Evolutionary conservation across 2,329 filamentous ascomycete genomes (phyloP), one percentile per base, ranked within the genome.

Genomic region (Epichloe typhina): DNA sequence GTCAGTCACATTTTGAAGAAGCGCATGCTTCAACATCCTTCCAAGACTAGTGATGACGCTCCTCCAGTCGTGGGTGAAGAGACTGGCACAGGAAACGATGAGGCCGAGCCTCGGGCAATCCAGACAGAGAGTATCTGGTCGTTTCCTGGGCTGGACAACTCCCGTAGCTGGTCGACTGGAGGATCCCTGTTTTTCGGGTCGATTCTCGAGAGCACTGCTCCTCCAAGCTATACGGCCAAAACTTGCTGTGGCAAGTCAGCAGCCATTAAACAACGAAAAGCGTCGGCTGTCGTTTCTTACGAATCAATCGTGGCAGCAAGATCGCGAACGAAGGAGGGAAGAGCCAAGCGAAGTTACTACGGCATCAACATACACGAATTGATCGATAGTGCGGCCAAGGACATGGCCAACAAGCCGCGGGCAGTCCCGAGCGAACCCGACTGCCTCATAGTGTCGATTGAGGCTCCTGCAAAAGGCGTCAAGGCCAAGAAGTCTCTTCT

Each of bases 361-460:
- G 93, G 93, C 9, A 84, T 98, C 56, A 84, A 95, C 45, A 93
- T 98, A 36, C 89, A 96, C 65, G 74, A 81, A 50, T 71, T 98
- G 39, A 76, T 97, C 52, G 83, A 86, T 51, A 77, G 84, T 15
- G 85, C 85, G 3, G 71, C 79, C 49, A 76, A 77, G 19, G 80
- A 88, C 54, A 67, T 77, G 9, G 68, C 72, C 38, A 66, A 68
- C 56, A 62, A 59, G 54, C 52, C 52, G 43, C 49, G 66, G 50
- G 50, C 55, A 1, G 59, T 55, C 46, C 56, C 58, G 2, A 46
- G 54, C 15, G 47, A 54, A 44, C 58, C 65, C 0, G 65, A 67
- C 42, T 59, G 63, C 6, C 66, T 71, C 2, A 56, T 74, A 15
- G 66, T 58, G 21, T 73, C 75, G 1, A 65, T 74, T 15, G 75